These are phyloP conservation scores for Yamadazyma dendronema DNA, from an alignment of 1,139 yeast genomes.

Conservation along the genomic window DNA sequence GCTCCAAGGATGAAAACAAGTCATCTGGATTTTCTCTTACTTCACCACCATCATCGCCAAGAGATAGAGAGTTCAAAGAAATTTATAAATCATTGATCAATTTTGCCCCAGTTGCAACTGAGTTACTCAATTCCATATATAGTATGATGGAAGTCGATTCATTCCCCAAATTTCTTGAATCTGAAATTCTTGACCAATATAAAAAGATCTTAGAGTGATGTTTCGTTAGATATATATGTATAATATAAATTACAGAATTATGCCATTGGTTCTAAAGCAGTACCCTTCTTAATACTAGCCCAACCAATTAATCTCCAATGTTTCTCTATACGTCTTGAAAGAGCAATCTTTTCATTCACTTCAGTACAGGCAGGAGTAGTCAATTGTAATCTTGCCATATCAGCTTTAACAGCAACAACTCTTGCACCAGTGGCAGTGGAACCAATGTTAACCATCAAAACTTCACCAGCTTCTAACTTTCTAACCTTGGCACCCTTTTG, in stretches of 20 bases:
- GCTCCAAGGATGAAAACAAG: constrained; percentile 1
- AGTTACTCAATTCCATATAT: constrained; percentile 31
- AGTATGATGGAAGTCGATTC: constrained; percentile 72
- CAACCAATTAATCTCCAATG: constrained; percentile 99
- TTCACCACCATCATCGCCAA: constrained; percentile 7
- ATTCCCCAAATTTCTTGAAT: constrained; percentile 60
- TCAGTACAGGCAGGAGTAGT: constrained; percentile 99
- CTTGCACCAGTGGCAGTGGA: constrained; percentile 99
- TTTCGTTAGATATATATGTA: constrained; percentile 3
- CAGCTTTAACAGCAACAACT: constrained; percentile 97
- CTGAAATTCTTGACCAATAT: constrained; percentile 19
- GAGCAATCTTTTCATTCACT: constrained; percentile 95
- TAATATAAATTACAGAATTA: constrained; percentile 14
- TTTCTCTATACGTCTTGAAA: constrained; percentile 98
- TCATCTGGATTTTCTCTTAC: neutral
- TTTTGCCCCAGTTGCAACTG: constrained; percentile 46
- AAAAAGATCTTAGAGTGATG: constrained; percentile 7
- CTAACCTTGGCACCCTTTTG: constrained; percentile 93
- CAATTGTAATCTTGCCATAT: constrained; percentile 96
- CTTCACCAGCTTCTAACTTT: constrained; percentile 91
- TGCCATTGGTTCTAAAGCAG: constrained; percentile 71
- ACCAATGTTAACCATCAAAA: constrained; percentile 98
- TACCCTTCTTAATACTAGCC: constrained; percentile 98
- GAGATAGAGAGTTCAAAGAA: constrained; percentile 54
- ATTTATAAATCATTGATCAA: constrained; percentile 52